phyloP scores from a whole-genome alignment of 257 asterid species.

The Solanum tarijense region DNA sequence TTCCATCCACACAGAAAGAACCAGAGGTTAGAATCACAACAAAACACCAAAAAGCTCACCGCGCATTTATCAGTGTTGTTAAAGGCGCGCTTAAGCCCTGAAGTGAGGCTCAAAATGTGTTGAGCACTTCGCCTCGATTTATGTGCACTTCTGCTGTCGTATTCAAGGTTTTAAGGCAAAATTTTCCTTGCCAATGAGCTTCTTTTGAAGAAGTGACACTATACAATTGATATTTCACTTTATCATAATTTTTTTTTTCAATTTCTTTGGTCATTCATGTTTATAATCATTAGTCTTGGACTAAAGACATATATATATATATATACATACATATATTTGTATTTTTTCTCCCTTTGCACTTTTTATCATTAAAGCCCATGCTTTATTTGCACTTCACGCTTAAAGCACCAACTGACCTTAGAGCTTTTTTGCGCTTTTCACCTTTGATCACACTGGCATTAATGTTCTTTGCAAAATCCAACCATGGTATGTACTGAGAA shows the following conservation, averaged over 20 bases:
- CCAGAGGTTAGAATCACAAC: not conserved
- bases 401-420: not conserved
- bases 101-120: not conserved
- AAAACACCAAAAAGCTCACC: not conserved
- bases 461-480: not conserved
- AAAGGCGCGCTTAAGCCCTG: not conserved
- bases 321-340: too few relatives aligned
- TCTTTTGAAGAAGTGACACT: not conserved
- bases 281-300: not conserved
- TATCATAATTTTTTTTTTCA: not conserved
- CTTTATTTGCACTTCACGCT: not conserved
- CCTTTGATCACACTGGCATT: not conserved
- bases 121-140: not conserved
- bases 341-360: not conserved
- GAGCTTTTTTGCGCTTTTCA: not conserved
- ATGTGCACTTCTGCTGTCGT: not conserved
- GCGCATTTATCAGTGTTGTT: not conserved
- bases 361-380: not conserved
- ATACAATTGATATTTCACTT: not conserved
- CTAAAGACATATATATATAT: not conserved
- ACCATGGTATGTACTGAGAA: not conserved
- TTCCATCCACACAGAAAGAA: not conserved
- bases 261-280: not conserved
- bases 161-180: not conserved
- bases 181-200: not conserved